phyloP scores from a whole-genome alignment of 352 stramenopile genomes.

The Globisporangium mamillatum region DNA sequence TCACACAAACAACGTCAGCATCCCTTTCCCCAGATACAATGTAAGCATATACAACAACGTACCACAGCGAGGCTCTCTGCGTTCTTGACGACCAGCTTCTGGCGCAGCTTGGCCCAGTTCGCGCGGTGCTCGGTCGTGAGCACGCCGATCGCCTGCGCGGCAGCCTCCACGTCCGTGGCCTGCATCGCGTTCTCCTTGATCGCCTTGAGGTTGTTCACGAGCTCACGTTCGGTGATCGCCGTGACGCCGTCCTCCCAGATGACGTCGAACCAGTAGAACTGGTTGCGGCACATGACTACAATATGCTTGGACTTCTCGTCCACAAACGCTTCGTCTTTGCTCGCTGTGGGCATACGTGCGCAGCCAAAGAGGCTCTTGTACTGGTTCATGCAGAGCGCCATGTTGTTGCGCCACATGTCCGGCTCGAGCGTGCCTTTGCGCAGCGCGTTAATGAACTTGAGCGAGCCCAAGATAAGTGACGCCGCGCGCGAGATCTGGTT shows the following conservation, averaged over 20 bases:
- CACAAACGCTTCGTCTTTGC: slow-evolving; percentile 78
- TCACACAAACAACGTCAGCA: not conserved
- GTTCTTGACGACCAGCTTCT: slow-evolving; percentile 71
- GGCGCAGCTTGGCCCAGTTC: slow-evolving; percentile 88
- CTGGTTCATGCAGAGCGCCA: slow-evolving; percentile 95
- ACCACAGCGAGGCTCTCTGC: slow-evolving; percentile 84
- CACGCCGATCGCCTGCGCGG: slow-evolving; percentile 81
- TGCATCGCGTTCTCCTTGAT: slow-evolving; percentile 87
- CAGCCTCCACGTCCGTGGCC: slow-evolving; percentile 48
- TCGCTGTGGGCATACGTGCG: slow-evolving; percentile 75
- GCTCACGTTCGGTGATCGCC: slow-evolving; percentile 88
- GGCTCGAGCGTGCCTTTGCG: slow-evolving; percentile 89
- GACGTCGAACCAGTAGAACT: slow-evolving; percentile 96
- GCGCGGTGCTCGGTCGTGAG: slow-evolving; percentile 90
- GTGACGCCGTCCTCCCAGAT: slow-evolving; percentile 84
- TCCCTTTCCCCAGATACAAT: not conserved
- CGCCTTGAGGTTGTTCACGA: slow-evolving; percentile 89
- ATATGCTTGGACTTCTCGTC: slow-evolving; percentile 88
- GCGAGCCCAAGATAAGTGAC: slow-evolving; percentile 86
- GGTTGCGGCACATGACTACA: slow-evolving; percentile 91
- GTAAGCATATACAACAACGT: slow-evolving; percentile 4
- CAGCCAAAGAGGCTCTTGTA: slow-evolving; percentile 92
- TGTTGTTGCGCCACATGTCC: slow-evolving; percentile 86
- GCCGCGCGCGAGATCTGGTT: slow-evolving; percentile 89
- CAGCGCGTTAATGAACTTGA: slow-evolving; percentile 92